Conservation (phyloP, 1,284 basidiomycete genomes). For the Phellinidium pouzarii region DNA sequence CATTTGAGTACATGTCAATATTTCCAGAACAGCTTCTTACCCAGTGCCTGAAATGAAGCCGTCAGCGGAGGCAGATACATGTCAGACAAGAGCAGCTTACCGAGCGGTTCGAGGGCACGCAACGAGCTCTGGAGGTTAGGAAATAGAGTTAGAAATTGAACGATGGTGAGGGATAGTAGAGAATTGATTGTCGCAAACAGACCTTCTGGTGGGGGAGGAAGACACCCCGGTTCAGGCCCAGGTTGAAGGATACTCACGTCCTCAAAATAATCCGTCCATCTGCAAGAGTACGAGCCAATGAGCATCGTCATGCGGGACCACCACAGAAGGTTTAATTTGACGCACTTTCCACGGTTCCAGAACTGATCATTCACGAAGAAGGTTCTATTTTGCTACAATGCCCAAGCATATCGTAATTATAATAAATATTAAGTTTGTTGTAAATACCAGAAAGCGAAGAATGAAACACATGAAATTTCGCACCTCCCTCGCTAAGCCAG, state of each 20-base stretch:
- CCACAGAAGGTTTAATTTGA: conserved; percentile 12
- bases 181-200: too few species aligned
- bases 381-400: conserved; percentile 39
- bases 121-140: conserved; percentile 47
- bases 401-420: too few species aligned
- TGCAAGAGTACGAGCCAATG: conserved; percentile 22
- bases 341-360: conserved; percentile 65
- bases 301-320: background rate
- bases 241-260: conserved; percentile 49
- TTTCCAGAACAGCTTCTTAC: conserved; percentile 32
- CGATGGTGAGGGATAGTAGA: too few species aligned
- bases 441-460: too few species aligned
- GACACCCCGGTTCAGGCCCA: conserved; percentile 58
- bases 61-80: conserved; percentile 17
- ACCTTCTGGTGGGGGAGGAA: conserved; percentile 57
- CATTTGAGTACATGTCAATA: background rate
- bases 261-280: conserved; percentile 63
- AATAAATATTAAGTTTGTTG: too few species aligned
- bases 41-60: conserved; percentile 50
- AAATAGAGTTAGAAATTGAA: conserved; percentile 1
- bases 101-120: conserved; percentile 60
- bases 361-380: conserved; percentile 51
- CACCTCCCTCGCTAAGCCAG: conserved; percentile 59
- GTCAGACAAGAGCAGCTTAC: conserved; percentile 27
- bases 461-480: background rate